phyloP scores from a whole-genome alignment of 2,329 filamentous ascomycete species.

The Erysiphe pulchra region DNA sequence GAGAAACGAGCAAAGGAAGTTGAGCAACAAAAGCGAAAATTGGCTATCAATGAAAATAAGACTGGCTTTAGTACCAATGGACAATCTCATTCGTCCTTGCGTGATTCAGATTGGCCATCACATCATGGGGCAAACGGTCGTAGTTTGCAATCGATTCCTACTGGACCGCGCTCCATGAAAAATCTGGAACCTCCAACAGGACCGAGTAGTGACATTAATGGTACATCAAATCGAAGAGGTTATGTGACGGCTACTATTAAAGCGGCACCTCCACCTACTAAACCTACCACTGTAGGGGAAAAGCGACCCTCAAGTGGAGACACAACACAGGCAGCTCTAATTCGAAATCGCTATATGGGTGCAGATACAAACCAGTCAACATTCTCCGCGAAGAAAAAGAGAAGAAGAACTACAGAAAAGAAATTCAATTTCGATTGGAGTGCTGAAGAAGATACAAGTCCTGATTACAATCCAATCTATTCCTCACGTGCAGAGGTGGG shows the following conservation, averaged over 20 bases:
- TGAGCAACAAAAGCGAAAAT: constrained; percentile 30
- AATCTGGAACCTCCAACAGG: constrained; percentile 21
- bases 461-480: constrained; percentile 62
- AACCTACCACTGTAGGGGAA: constrained; percentile 14
- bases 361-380: constrained; percentile 65
- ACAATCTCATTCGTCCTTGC: constrained; percentile 2
- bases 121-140: constrained; percentile 7
- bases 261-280: constrained; percentile 7
- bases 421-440: constrained; percentile 99
- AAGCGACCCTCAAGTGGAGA: constrained; percentile 19
- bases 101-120: constrained; percentile 4
- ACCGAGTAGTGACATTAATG: constrained; percentile 13
- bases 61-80: constrained; percentile 6
- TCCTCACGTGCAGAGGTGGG: constrained; percentile 37
- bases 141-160: constrained; percentile 25
- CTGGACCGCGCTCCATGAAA: constrained; percentile 45
- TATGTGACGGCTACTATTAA: constrained; percentile 12
- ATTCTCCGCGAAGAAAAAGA: constrained; percentile 90
- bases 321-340: constrained; percentile 46
- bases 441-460: constrained; percentile 72
- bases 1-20: constrained; percentile 54
- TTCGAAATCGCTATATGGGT: constrained; percentile 71
- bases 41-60: constrained; percentile 10
- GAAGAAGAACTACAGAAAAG: constrained; percentile 72
- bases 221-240: constrained; percentile 4